phyloP scores from a whole-genome alignment of 495 filamentous ascomycete genomes.

The Xylaria telfairii region DNA sequence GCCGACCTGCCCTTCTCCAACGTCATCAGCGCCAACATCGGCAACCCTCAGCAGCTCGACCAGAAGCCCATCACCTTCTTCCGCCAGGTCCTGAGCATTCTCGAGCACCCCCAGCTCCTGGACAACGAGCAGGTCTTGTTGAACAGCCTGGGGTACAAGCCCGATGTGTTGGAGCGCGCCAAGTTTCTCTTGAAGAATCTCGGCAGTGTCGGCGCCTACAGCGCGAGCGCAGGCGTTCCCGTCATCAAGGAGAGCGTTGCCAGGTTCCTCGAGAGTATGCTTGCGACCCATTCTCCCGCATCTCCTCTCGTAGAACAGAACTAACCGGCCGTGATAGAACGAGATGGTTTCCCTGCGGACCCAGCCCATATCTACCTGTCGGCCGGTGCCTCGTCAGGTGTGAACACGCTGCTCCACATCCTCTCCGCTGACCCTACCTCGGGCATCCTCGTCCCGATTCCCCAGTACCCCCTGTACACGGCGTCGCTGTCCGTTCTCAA shows the following conservation, averaged over 20 bases:
- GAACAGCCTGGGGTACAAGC: slow-evolving; percentile 78
- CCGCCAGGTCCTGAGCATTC: slow-evolving; percentile 91
- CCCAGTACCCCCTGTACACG: slow-evolving; percentile 97
- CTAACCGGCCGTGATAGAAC: slow-evolving; percentile 51
- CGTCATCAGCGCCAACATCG: slow-evolving; percentile 96
- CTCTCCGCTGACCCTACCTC: slow-evolving; percentile 81
- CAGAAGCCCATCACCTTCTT: slow-evolving; percentile 99
- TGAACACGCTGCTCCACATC: slow-evolving; percentile 88
- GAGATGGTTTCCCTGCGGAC: slow-evolving; percentile 86
- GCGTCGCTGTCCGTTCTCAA: slow-evolving; percentile 87
- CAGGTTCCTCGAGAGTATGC: slow-evolving; percentile 82
- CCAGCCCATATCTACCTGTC: slow-evolving; percentile 82
- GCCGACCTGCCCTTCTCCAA: slow-evolving; percentile 82
- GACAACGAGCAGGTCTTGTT: slow-evolving; percentile 74
- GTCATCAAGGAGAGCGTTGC: slow-evolving; percentile 88
- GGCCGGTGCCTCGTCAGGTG: slow-evolving; percentile 89
- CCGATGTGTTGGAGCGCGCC: slow-evolving; percentile 86
- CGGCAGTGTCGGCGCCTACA: slow-evolving; percentile 94
- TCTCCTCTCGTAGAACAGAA: slow-evolving; percentile 1
- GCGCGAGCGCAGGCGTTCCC: slow-evolving; percentile 85
- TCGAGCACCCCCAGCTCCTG: slow-evolving; percentile 87
- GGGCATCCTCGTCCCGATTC: slow-evolving; percentile 92
- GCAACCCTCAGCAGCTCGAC: slow-evolving; percentile 97
- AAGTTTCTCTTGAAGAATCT: slow-evolving; percentile 77
- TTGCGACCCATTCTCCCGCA: not conserved